phyloP scores from a whole-genome alignment of 148 eudicot species.

The Heliosperma pusillum region DNA sequence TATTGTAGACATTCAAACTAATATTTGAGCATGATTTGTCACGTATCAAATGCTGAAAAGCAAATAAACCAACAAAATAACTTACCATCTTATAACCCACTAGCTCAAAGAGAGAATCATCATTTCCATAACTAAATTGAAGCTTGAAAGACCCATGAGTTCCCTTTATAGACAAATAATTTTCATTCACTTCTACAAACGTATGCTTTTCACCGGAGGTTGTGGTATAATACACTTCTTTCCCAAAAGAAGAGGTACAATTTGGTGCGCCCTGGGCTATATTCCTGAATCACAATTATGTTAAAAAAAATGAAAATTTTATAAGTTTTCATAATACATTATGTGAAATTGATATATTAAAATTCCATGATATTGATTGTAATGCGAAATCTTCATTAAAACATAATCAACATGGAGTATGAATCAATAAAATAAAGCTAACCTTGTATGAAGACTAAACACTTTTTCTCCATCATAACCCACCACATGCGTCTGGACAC shows the following conservation, averaged over 20 bases:
- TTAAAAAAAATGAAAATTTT: too few species aligned
- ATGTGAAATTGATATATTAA: too few species aligned
- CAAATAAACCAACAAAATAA: background rate
- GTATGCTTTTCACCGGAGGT: conserved; percentile 39
- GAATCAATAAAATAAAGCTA: background rate
- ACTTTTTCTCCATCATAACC: conserved; percentile 64
- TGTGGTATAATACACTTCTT: conserved; percentile 57
- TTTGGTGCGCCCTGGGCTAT: conserved; percentile 30
- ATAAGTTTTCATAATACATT: background rate
- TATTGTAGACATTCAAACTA: too few species aligned
- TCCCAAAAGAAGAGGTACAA: conserved; percentile 24
- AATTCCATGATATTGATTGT: too few species aligned
- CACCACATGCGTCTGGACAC: conserved; percentile 44
- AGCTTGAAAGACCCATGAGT: background rate
- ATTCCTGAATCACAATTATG: conserved; percentile 35
- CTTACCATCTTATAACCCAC: conserved; percentile 6
- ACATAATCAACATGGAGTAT: too few species aligned
- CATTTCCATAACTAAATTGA: background rate
- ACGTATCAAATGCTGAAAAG: too few species aligned
- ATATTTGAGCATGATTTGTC: too few species aligned
- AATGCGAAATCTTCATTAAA: too few species aligned
- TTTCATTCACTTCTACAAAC: background rate
- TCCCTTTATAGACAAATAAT: background rate
- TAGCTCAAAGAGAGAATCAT: background rate
- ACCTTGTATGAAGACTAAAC: conserved; percentile 78